A percentile compares a stretch with the other conserved stretches of the same genome.
phyloP scores from a whole-genome alignment of 805 yeast genomes.

The Maudiozyma turicensis region DNA sequence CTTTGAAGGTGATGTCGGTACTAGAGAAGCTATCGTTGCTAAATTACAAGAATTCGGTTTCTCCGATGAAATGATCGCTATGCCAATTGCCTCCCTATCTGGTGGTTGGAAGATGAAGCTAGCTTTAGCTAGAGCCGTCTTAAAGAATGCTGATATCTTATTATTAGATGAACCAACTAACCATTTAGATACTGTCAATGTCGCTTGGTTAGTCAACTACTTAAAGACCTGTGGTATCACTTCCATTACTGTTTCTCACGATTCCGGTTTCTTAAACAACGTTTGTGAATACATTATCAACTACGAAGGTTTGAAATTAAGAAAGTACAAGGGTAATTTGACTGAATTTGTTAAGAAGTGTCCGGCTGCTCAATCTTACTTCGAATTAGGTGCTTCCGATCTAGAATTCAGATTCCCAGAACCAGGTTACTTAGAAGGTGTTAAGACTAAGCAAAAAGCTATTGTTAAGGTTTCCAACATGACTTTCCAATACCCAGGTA shows the following conservation, averaged over 20 bases:
- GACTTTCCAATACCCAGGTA: conserved; percentile 99
- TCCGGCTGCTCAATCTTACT: conserved; percentile 97
- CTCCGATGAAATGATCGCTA: conserved; percentile 83
- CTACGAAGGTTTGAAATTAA: conserved; percentile 98
- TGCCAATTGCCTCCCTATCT: conserved; percentile 94
- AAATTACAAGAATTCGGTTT: conserved; percentile 87
- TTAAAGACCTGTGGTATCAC: conserved; percentile 97
- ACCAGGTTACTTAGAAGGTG: conserved; percentile 99
- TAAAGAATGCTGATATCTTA: conserved; percentile 95
- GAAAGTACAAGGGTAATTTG: conserved; percentile 99
- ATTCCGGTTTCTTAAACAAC: conserved; percentile 98
- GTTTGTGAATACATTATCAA: conserved; percentile 97
- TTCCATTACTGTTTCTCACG: conserved; percentile 97
- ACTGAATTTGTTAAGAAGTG: conserved; percentile 97
- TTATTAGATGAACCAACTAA: conserved; percentile 99
- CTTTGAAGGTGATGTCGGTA: conserved; percentile 60
- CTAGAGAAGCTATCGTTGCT: conserved; percentile 58
- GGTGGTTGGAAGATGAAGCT: conserved; percentile 99
- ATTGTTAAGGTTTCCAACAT: conserved; percentile 95
- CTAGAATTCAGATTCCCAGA: conserved; percentile 96
- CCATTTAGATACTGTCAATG: conserved; percentile 99
- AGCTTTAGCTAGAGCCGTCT: conserved; percentile 98
- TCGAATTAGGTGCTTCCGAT: conserved; percentile 97
- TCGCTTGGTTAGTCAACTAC: conserved; percentile 99
- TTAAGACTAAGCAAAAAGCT: conserved; percentile 99